A percentile compares a stretch with the other conserved stretches of the same genome.
Conservation (phyloP, 768 basidiomycete genomes). For the Trametes cinnabarina region DNA sequence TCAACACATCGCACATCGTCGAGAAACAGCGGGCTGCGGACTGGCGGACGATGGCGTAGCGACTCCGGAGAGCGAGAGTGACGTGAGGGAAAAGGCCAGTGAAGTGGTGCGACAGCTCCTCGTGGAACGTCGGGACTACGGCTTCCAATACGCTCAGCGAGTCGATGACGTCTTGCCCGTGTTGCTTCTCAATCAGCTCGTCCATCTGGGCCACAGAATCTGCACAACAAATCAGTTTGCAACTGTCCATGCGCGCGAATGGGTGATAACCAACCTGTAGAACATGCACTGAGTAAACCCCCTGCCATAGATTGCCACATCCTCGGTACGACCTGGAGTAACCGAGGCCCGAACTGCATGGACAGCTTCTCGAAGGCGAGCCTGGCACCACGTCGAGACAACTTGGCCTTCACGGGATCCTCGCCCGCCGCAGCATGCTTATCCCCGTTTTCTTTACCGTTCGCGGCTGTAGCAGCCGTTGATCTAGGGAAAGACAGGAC, state of each 20-base stretch:
- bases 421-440: conserved; percentile 45
- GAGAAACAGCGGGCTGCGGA: conserved; percentile 85
- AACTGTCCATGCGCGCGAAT: too few species aligned
- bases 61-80: conserved; percentile 74
- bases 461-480: conserved; percentile 28
- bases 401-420: conserved; percentile 59
- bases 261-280: conserved; percentile 48
- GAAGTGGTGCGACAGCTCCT: conserved; percentile 67
- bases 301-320: conserved; percentile 94
- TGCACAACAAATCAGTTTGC: conserved; percentile 27
- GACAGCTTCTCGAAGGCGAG: conserved; percentile 82
- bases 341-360: conserved; percentile 62
- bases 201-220: conserved; percentile 62
- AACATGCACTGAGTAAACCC: conserved; percentile 67
- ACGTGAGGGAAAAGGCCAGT: conserved; percentile 74
- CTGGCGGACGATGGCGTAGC: conserved; percentile 87
- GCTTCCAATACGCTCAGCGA: conserved; percentile 87
- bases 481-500: conserved; percentile 71
- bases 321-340: conserved; percentile 82
- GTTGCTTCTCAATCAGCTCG: conserved; percentile 61
- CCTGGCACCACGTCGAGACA: conserved; percentile 84
- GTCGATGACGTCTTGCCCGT: conserved; percentile 90
- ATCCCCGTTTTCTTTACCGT: conserved; percentile 44
- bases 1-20: conserved; percentile 83
- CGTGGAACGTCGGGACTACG: conserved; percentile 71